These are phyloP conservation scores for Kazachstania sp. DNA, from an alignment of 1,139 yeast genomes.

Conservation along the genomic window DNA sequence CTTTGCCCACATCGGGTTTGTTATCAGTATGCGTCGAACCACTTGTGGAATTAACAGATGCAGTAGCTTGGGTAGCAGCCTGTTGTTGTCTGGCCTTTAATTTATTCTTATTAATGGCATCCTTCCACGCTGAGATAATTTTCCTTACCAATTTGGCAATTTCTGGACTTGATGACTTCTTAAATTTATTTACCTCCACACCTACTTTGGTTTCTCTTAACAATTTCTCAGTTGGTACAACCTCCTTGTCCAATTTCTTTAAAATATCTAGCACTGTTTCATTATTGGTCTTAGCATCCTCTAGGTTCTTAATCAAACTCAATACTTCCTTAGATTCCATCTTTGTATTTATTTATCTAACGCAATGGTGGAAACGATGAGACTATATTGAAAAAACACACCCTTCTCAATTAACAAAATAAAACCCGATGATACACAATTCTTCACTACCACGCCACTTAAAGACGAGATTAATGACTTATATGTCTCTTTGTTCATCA, in stretches of 20 bases:
- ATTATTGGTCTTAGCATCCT: conserved; percentile 56
- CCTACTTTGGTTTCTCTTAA: conserved; percentile 96
- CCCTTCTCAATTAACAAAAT: too few species aligned
- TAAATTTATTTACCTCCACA: conserved; percentile 83
- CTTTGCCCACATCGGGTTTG: neutral
- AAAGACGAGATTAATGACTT: too few species aligned
- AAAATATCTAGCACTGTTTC: conserved; percentile 60
- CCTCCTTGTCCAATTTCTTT: conserved; percentile 54
- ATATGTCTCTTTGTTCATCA: too few species aligned
- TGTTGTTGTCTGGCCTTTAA: conserved; percentile 24
- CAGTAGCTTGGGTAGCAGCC: neutral
- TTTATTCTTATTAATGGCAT: conserved; percentile 74
- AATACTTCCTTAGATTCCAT: conserved; percentile 71
- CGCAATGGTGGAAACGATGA: neutral
- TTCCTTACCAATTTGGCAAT: conserved; percentile 66
- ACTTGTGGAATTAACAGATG: neutral
- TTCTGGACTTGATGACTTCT: conserved; percentile 58
- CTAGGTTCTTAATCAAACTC: conserved; percentile 61
- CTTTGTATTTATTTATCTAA: neutral
- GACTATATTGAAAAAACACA: neutral
- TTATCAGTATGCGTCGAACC: neutral
- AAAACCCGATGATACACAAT: too few species aligned
- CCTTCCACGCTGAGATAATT: conserved; percentile 85
- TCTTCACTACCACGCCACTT: too few species aligned
- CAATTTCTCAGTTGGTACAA: conserved; percentile 77